Conservation (phyloP, 805 yeast species). For the Wickerhamomyces chambardii region DNA sequence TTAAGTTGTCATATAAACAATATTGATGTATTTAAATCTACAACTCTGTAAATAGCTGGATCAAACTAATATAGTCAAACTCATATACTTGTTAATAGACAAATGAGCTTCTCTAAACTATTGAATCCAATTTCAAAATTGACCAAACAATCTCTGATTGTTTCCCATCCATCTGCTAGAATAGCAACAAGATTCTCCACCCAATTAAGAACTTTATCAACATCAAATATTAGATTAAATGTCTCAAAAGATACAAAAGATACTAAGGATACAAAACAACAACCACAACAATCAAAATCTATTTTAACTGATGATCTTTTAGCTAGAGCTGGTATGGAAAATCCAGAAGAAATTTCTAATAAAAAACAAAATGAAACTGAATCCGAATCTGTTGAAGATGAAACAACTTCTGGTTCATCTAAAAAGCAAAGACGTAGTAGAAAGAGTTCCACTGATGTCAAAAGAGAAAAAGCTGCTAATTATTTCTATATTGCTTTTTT, state of each 20-base stretch:
- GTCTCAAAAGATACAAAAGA: background rate
- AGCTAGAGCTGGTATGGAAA: conserved; percentile 77
- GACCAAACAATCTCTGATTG: no score
- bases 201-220: conserved; percentile 9
- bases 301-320: conserved; percentile 76
- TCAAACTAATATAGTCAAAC: no score
- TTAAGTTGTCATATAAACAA: no score
- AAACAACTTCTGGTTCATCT: conserved; percentile 18
- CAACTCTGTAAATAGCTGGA: no score
- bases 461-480: conserved; percentile 77
- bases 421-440: conserved; percentile 35
- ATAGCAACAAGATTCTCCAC: no score
- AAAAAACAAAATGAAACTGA: conserved; percentile 5
- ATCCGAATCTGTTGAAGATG: conserved; percentile 5
- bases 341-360: conserved; percentile 23
- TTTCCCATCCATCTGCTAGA: no score
- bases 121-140: no score
- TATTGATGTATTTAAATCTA: no score
- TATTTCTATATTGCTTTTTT: conserved; percentile 53
- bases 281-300: conserved; percentile 27
- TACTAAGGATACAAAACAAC: conserved; percentile 13
- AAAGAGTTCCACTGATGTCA: conserved; percentile 67
- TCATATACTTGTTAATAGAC: no score
- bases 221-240: conserved; percentile 4
- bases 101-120: no score